Evolutionary conservation across 2,329 filamentous ascomycete genomes (phyloP).

Genomic region (Cordyceps fumosorosea): DNA sequence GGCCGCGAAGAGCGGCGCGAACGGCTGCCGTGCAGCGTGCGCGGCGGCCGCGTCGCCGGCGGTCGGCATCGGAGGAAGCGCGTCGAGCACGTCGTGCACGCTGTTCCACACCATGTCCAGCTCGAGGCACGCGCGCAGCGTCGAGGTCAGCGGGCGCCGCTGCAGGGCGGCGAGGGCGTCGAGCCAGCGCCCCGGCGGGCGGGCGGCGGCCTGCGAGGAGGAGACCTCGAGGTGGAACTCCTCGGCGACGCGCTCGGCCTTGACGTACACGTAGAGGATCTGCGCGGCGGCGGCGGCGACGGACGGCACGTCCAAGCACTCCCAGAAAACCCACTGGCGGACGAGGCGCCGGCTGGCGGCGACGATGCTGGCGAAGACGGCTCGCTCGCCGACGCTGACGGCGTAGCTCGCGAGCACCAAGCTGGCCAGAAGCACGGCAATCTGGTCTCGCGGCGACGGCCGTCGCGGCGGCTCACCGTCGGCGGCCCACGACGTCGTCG

Average conservation of each 20-base stretch:
- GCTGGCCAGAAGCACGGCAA: not conserved
- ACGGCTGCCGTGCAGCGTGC: not conserved
- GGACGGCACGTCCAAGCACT: not conserved
- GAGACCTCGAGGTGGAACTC: not conserved
- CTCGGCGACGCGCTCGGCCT: not conserved
- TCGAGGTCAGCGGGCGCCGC: not conserved
- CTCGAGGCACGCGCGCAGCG: not conserved
- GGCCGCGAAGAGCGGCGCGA: not conserved
- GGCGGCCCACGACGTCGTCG: not conserved
- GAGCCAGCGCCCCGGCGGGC: not conserved
- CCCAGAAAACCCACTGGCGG: not conserved
- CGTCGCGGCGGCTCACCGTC: not conserved
- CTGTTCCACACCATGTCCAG: slow-evolving; percentile 3
- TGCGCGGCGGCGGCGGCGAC: not conserved
- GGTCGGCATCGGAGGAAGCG: not conserved
- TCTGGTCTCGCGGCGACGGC: not conserved
- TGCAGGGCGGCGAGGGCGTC: not conserved
- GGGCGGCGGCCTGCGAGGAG: not conserved
- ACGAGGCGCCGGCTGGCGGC: not conserved
- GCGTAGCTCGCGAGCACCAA: not conserved
- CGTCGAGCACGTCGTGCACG: not conserved
- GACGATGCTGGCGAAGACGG: not conserved
- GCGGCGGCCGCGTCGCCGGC: not conserved
- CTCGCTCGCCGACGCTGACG: not conserved
- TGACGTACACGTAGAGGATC: slow-evolving; percentile 1